Evolutionary conservation across 345 rosid species (phyloP), one percentile per base, ranked within the genome.

Genomic region (Pelargonium nanum): DNA sequence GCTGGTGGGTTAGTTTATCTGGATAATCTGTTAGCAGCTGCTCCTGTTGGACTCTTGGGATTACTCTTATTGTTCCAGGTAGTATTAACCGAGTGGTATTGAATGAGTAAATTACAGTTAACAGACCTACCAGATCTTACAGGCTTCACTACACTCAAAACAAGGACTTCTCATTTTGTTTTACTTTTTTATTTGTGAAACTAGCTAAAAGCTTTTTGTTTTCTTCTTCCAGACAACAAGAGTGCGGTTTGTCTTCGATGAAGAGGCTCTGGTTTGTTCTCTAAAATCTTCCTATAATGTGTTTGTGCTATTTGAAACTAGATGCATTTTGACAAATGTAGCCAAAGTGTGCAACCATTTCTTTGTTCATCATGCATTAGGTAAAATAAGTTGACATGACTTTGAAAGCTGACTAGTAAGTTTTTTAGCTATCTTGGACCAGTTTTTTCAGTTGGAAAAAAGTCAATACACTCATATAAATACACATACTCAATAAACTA

Each of bases 1-100:
- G 82, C 86, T 44, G 83, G 85, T 66, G 87, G 87, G 15, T 74
- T 86, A 57, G 81, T 78, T 55, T 86, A 83, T 62, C 58, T 83
- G 12, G 67, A 86, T 62, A 86, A 81, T 75, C 70, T 81, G 26
- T 75, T 83, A 58, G 78, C 89, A 63, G 85, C 93, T 51, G 93
- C 87, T 44, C 85, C 84, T 10, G 68, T 71, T 65, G 89, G 89
- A 58, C 76, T 86, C 7, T 89, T 86, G 65, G 85, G 89, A 54
- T 72, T 83, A 72, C 89, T 83, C n/a, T 70, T 83, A 26, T 60
- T 86, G 62, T 81, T 86, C 70, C 92, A 85, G 88, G 86, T 85
- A 72, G 51, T 21, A 44, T 61, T 61, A 55, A n/a, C 34, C 26
- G 5, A 23, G 9, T 13, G 55, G 5, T 0, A 4, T 21, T 44